These are phyloP conservation scores for Leccinum variicolor DNA, from an alignment of 768 basidiomycete species.

Conservation along the genomic window DNA sequence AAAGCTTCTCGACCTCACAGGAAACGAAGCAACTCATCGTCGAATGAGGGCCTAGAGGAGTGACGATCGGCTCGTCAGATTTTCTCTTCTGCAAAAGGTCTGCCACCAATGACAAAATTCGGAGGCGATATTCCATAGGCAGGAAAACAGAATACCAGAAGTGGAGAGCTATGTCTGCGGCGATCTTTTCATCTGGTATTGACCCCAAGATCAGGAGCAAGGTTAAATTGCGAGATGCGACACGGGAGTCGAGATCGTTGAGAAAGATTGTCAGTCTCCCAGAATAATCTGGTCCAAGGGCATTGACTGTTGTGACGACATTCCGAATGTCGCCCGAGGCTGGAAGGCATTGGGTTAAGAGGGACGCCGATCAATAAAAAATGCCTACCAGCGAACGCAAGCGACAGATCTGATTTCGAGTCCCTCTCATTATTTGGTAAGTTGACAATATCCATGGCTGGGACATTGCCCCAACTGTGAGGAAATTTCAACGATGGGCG, in stretches of 20 bases:
- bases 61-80: background rate
- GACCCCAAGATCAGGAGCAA: slow-evolving; percentile 41
- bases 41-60: slow-evolving; percentile 12
- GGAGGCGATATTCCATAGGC: slow-evolving; percentile 31
- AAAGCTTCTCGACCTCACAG: slow-evolving; percentile 4
- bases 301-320: slow-evolving; percentile 40
- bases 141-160: slow-evolving; percentile 47
- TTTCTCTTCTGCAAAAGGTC: slow-evolving; percentile 9
- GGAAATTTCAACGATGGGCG: background rate
- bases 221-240: slow-evolving; percentile 40
- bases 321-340: slow-evolving; percentile 51
- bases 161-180: slow-evolving; percentile 45
- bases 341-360: slow-evolving; percentile 12
- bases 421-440: slow-evolving; percentile 20
- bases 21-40: slow-evolving; percentile 15
- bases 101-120: slow-evolving; percentile 19
- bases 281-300: slow-evolving; percentile 38
- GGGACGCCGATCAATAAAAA: background rate
- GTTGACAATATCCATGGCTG: slow-evolving; percentile 34
- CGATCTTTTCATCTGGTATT: slow-evolving; percentile 29
- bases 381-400: slow-evolving; percentile 25
- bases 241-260: slow-evolving; percentile 35
- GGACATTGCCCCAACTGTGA: slow-evolving; percentile 34
- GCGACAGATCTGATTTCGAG: slow-evolving; percentile 14
- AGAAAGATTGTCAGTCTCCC: slow-evolving; percentile 39